phyloP scores from a whole-genome alignment of 805 yeast species.

The Suhomyces xylopsoci region DNA sequence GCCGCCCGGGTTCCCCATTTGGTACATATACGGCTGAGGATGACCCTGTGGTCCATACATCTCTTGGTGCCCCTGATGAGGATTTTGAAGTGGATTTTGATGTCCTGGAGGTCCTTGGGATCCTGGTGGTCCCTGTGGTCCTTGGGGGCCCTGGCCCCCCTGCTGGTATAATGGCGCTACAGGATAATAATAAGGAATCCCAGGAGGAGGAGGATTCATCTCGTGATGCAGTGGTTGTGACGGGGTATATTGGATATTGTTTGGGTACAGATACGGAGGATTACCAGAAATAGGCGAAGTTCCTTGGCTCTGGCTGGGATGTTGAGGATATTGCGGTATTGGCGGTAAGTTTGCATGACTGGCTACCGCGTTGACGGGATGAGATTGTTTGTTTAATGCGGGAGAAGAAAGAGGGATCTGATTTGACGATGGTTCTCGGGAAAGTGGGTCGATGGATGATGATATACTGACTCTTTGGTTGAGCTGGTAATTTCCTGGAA shows the following conservation, averaged over 20 bases:
- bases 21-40: conserved; percentile 3
- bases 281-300: not conserved
- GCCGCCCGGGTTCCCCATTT: conserved; percentile 2
- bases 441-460: conserved; percentile 5
- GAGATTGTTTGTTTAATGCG: not conserved
- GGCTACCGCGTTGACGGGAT: not conserved
- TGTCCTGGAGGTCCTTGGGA: not conserved
- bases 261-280: not conserved
- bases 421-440: conserved; percentile 2
- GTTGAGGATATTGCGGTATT: conserved; percentile 1
- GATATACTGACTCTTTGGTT: conserved; percentile 6
- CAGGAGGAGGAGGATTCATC: conserved; percentile 5
- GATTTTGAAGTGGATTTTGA: not conserved
- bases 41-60: not conserved
- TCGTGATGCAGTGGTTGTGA: not conserved
- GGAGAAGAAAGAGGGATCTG: conserved; percentile 1
- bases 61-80: not conserved
- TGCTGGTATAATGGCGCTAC: conserved; percentile 5
- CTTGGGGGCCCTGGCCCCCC: not conserved
- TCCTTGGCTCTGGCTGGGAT: conserved; percentile 1
- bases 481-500: conserved; percentile 6
- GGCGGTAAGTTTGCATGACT: conserved; percentile 3
- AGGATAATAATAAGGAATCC: conserved; percentile 4
- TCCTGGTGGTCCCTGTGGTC: not conserved
- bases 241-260: not conserved